phyloP scores from a whole-genome alignment of 2,329 filamentous ascomycete genomes.

The Pseudogymnoascus sp. region DNA sequence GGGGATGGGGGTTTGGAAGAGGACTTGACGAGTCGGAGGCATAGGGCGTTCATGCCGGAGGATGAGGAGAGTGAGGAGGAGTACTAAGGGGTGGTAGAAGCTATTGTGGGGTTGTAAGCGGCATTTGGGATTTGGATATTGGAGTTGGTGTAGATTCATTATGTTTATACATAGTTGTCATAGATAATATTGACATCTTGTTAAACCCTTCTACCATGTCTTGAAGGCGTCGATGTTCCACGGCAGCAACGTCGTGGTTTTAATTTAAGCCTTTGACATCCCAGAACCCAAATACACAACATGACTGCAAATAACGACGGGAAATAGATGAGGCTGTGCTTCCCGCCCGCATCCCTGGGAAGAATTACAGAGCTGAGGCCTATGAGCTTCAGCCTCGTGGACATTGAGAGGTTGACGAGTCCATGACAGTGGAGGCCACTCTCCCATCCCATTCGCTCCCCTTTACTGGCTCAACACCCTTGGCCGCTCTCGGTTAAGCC shows the following conservation, averaged over 20 bases:
- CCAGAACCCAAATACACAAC: not conserved
- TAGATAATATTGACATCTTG: not conserved
- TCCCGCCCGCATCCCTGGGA: not conserved
- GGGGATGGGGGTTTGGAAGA: slow-evolving; percentile 83
- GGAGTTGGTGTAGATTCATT: not conserved
- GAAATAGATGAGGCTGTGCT: not conserved
- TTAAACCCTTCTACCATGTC: not conserved
- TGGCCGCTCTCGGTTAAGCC: not conserved
- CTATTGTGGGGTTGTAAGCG: not conserved
- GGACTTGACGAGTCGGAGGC: slow-evolving; percentile 72
- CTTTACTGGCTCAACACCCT: slow-evolving; percentile 1
- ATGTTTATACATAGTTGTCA: not conserved
- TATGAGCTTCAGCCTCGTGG: not conserved
- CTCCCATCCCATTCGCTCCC: not conserved
- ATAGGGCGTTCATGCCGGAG: slow-evolving; percentile 68
- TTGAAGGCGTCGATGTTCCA: not conserved
- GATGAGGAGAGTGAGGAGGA: slow-evolving; percentile 51
- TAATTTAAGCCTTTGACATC: not conserved
- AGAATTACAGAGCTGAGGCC: not conserved
- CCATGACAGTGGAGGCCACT: not conserved
- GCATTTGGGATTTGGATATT: slow-evolving; percentile 1
- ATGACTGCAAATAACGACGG: not conserved
- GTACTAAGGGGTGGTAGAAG: not conserved
- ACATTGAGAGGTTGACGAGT: not conserved
- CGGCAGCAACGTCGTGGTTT: not conserved